Base-by-base conservation (phyloP, 225 moss, liverwort and hornwort species). In the Sphagnum contortum region DNA sequence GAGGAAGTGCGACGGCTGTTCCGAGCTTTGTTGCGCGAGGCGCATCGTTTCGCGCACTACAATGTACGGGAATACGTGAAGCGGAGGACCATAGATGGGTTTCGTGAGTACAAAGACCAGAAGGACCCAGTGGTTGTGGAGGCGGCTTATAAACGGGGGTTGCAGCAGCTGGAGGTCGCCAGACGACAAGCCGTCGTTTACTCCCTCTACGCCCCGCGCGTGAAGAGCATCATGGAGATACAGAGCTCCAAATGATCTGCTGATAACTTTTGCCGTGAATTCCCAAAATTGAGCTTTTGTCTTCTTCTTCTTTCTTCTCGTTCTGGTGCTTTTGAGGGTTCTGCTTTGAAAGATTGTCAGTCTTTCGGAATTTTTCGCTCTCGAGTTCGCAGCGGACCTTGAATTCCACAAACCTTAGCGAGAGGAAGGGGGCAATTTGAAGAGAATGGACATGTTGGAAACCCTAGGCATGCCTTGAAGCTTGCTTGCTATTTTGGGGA, bases 41-140 rank as follows among this genome's bases (percentile, higher is more conserved):
- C 61, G 4, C 84, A 81, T 4, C 92, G 88, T 61, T 90, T 96
- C 67, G 72, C 88, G 53, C 90, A 96, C 60, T 96, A 96, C 63
- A 96, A 95, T 69, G 81, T 96, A 64, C 88, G 92, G 45, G 95
- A 96, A 78, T 96, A 92, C 62, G 88, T 88, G 63, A 90, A 88
- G 80, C 72, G 95, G 70, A 79, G 95, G 61, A 82, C 84, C 3
- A 72, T 83, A 49, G 82, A 79, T 57, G 90, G 86, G 8, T 96
- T 92, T 77, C 80, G 67, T 50, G 81, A 86, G 51, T 62, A 84
- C 50, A 71, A 66, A 8, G 70, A 72, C 5, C 59, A 64, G 4
- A 67, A 77, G 9, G 91, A 94, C 73, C 66, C 84, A 48, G 72
- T 79, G 52, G 76, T 74, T 45, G 73, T 80, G n/a, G 80, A 73